phyloP scores from a whole-genome alignment of 2,329 filamentous ascomycete genomes.

The Pseudocercospora cruenta region DNA sequence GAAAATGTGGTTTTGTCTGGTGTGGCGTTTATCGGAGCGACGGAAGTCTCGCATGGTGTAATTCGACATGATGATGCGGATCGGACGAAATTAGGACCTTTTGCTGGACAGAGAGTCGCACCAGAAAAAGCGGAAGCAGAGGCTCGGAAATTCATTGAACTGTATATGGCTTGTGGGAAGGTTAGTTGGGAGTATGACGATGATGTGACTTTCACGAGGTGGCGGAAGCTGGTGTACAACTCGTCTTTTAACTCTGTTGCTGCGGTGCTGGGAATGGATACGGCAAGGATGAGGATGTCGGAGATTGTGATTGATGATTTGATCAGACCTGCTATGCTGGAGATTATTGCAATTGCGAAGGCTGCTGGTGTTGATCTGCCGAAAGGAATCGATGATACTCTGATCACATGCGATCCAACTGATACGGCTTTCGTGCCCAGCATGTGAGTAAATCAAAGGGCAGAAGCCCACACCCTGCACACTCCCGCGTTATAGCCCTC shows the following conservation, averaged over 20 bases:
- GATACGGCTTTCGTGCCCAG: constrained; percentile 56
- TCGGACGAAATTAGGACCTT: constrained; percentile 55
- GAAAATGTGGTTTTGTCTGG: constrained; percentile 58
- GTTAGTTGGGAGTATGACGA: constrained; percentile 46
- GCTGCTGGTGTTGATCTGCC: constrained; percentile 50
- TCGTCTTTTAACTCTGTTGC: constrained; percentile 59
- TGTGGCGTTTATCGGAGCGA: constrained; percentile 57
- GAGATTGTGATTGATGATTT: constrained; percentile 52
- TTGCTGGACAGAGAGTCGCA: constrained; percentile 44
- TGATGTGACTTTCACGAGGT: constrained; percentile 50
- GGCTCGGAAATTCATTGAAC: constrained; percentile 47
- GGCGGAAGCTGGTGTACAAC: constrained; percentile 58
- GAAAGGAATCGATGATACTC: constrained; percentile 48
- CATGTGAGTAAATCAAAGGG: too few species aligned
- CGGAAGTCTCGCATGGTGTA: constrained; percentile 51
- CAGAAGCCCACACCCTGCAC: too few species aligned
- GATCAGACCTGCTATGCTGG: constrained; percentile 58
- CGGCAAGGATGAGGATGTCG: constrained; percentile 53
- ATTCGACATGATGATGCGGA: constrained; percentile 60
- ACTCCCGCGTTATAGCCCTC: too few species aligned
- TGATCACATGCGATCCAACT: constrained; percentile 55
- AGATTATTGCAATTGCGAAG: constrained; percentile 54
- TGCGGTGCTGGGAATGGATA: constrained; percentile 57
- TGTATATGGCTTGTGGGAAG: constrained; percentile 55
- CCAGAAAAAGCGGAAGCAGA: constrained; percentile 38